Base-by-base conservation (phyloP, 495 filamentous ascomycete genomes). In the Neurospora cerealis region DNA sequence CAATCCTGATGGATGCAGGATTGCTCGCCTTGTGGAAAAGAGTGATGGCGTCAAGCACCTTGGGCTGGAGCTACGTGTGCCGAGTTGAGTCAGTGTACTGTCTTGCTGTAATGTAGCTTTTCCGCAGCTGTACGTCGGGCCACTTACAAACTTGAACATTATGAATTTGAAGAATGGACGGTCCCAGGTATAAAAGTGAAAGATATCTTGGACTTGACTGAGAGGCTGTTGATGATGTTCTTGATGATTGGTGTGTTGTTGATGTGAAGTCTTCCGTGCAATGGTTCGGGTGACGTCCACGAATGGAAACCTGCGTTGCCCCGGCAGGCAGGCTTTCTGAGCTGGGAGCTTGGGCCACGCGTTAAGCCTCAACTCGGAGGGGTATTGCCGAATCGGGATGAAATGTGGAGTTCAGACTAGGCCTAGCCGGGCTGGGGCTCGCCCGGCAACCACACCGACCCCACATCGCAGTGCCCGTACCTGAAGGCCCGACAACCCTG, bases 21-120 rank as follows among this genome's bases (percentile, higher is more conserved):
- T 86, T 83, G 48, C 83, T 83, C 34, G 95, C 88, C 76, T 91
- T 89, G 88, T 98, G 95, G 88, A 98, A 99, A 85, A 99, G 91
- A 73, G 94, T 97, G 78, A 99, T 91, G 74, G 97, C 90, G 86
- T 98, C 93, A 83, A 93, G 87, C 75, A 91, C 86, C 88, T 94
- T 95, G 82, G 87, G 87, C 92, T 95, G 77, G 54, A 66, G 54
- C 54, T 66, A 66, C 28, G 34, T 46, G 73, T 24, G 40, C 70
- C 15, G 39, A 3, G 34, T 24, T 37, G 36, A 28, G 70, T 80
- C 66, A 77, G 71, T 70, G 69, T 19, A 36, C 70, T 15, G 39
- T 19, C 54, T 28, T 15, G 28, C 54, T 15, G 54, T 17, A 17
- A 7, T 34, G 6, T 19, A 9, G 54, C 21, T 62, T 1, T 28